A percentile compares a stretch with the other conserved stretches of the same genome.
These are phyloP conservation scores for Melocanna baccifera DNA, from an alignment of 176 grass and related monocot species.

Conservation along the genomic window DNA sequence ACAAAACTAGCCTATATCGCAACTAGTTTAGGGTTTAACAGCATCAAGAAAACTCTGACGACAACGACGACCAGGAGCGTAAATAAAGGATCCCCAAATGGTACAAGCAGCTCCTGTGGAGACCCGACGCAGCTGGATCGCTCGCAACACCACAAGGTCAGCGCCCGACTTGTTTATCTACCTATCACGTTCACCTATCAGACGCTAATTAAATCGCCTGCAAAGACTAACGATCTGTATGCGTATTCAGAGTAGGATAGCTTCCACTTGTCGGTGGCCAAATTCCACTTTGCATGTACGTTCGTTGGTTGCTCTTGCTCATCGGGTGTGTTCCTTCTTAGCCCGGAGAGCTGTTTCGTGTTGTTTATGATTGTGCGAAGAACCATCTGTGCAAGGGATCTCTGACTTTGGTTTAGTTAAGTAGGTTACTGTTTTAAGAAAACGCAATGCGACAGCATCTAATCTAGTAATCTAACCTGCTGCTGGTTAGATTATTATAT, in stretches of 20 bases:
- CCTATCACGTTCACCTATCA: neutral
- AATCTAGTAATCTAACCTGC: neutral
- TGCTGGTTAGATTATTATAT: constrained; percentile 12
- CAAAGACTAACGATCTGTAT: neutral
- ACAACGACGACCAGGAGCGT: neutral
- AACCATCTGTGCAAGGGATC: neutral
- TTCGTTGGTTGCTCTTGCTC: neutral
- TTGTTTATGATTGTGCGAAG: neutral
- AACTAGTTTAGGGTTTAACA: neutral
- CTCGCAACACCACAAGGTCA: constrained; percentile 23
- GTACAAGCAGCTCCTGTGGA: constrained; percentile 29
- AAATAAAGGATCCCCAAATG: constrained; percentile 40
- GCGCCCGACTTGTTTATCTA: constrained; percentile 13
- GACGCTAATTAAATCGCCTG: constrained; percentile 7
- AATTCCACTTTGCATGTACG: constrained; percentile 33
- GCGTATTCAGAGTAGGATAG: constrained; percentile 2
- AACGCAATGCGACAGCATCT: neutral
- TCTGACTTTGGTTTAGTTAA: constrained; percentile 27
- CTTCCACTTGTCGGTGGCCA: constrained; percentile 24
- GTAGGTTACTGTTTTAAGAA: constrained; percentile 3
- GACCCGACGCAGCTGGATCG: constrained; percentile 38
- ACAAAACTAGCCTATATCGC: neutral
- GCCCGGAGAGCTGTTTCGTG: constrained; percentile 13
- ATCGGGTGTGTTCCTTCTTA: neutral
- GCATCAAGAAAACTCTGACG: neutral